Base-by-base conservation (phyloP, 257 asterid genomes). In the Mitragyna speciosa region DNA sequence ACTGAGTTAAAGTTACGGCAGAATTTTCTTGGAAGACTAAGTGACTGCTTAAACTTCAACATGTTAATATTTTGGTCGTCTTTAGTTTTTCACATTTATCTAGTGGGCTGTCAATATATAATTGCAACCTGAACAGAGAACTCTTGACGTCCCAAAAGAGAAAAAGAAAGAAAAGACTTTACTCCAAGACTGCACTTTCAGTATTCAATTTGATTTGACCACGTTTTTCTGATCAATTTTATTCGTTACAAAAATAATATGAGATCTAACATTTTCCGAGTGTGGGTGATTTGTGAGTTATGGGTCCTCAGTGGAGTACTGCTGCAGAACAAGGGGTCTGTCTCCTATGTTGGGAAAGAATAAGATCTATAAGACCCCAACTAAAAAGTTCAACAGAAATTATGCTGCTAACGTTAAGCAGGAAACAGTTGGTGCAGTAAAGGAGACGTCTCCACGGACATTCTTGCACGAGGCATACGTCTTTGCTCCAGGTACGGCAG, bases 361-460 rank as follows among this genome's bases (percentile, higher is more conserved):
- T n/a, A 31, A 19, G 24, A 12, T 70, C 28, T 15, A 15, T 43
- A 39, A 17, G 51, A 19, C 16, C 17, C 41, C 4, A 70, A 22
- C 65, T 58, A 58, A 30, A n/a, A 58, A 58, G 65, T 11, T 39
- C 74, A 16, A 51, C 19, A 22, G 5, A 5, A 51, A 7, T 16
- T 7, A 2, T 7, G 15, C 26, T 5, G 26, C 45, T 20, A 36
- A 45, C n/a, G 83, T 49, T 33, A 76, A 63, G 31, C 84, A 81
- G 71, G 78, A 48, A 22, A 81, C 78, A 48, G 8, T 3, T 48
- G 84, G 81, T 28, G 45, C 47, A 41, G 77, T 76, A 19, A 31
- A 61, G 75, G 72, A 76, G 16, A 74, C 74, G 28, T 64, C 39
- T 36, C 81, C 84, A 47, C 2, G 26, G 17, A 12, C 84, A 70